Conservation (phyloP, 2,329 filamentous ascomycete species). For the Westerdykella sp. region DNA sequence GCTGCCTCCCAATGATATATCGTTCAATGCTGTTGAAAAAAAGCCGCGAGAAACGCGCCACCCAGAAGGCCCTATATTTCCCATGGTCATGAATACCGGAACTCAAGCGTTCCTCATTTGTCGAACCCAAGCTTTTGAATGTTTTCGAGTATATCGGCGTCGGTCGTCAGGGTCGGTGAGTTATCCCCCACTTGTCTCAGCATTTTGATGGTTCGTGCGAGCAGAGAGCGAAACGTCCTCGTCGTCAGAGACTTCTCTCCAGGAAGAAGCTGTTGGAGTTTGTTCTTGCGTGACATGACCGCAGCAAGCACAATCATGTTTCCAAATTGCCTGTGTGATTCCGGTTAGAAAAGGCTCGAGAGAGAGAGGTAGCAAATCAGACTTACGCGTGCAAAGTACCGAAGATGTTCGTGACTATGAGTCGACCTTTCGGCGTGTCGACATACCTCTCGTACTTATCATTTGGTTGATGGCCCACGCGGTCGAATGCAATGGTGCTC, state of each 20-base stretch:
- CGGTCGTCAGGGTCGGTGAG: constrained; percentile 66
- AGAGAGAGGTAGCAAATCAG: no score
- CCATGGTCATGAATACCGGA: no score
- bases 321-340: constrained; percentile 73
- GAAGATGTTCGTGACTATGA: constrained; percentile 92
- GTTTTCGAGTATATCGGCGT: constrained; percentile 65
- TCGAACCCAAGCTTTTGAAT: constrained; percentile 10
- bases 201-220: constrained; percentile 62
- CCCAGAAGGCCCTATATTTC: no score
- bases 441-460: constrained; percentile 41
- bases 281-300: constrained; percentile 50
- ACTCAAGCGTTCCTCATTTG: not conserved
- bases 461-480: constrained; percentile 40
- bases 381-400: constrained; percentile 94
- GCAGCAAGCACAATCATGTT: constrained; percentile 89
- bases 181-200: constrained; percentile 63
- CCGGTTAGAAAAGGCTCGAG: not conserved
- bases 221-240: constrained; percentile 19
- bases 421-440: constrained; percentile 54
- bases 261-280: constrained; percentile 28
- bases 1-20: no score
- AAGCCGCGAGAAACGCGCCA: not conserved
- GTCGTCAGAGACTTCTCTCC: constrained; percentile 19
- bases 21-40: not conserved
- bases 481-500: constrained; percentile 78